Percentiles rank a stretch among this genome's conserved stretches.
These are phyloP conservation scores for Daldinia bambusicola DNA, from an alignment of 495 filamentous ascomycete genomes.

Conservation along the genomic window DNA sequence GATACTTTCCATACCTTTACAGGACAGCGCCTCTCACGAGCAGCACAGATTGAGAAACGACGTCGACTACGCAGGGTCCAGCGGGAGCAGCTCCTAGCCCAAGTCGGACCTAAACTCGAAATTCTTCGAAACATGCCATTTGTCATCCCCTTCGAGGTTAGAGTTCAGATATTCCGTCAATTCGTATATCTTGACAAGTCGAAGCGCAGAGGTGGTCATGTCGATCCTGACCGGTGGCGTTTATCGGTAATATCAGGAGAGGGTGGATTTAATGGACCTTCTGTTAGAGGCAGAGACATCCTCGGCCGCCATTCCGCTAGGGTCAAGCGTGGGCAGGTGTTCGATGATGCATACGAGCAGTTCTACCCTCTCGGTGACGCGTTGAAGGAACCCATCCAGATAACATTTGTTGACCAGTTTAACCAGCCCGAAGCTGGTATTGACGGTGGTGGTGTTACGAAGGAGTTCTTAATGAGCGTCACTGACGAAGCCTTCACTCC, in stretches of 20 bases:
- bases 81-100: conserved; percentile 73
- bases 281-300: conserved; percentile 56
- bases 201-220: conserved; percentile 75
- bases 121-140: conserved; percentile 97
- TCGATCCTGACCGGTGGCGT: conserved; percentile 85
- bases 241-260: conserved; percentile 62
- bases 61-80: conserved; percentile 69
- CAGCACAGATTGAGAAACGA: conserved; percentile 56
- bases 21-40: conserved; percentile 47
- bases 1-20: conserved; percentile 39
- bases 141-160: conserved; percentile 89
- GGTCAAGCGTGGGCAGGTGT: conserved; percentile 82
- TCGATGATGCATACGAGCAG: conserved; percentile 84
- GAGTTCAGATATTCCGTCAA: conserved; percentile 93
- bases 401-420: conserved; percentile 95
- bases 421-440: conserved; percentile 89
- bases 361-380: conserved; percentile 85
- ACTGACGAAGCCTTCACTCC: conserved; percentile 85
- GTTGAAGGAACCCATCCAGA: conserved; percentile 96
- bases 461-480: conserved; percentile 94
- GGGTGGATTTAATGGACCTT: conserved; percentile 41
- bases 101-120: conserved; percentile 84
- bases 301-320: conserved; percentile 80
- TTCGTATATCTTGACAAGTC: conserved; percentile 87
- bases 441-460: conserved; percentile 96